phyloP scores from a whole-genome alignment of 2,329 filamentous ascomycete genomes.

The Acrocalymma vagum region DNA sequence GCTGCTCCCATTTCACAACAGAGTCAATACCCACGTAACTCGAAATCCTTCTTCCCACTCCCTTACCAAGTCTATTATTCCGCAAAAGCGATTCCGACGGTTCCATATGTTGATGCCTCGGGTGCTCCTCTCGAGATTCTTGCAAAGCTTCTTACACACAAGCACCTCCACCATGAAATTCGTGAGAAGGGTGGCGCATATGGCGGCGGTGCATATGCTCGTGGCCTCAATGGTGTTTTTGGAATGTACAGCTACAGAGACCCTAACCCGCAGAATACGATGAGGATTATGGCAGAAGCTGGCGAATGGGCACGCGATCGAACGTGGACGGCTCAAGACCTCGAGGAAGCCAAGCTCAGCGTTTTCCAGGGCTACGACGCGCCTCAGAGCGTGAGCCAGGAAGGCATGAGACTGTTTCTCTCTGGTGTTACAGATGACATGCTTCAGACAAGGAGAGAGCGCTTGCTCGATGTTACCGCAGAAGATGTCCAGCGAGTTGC shows the following conservation, averaged over 20 bases:
- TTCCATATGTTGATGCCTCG: slow-evolving; percentile 78
- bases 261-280: slow-evolving; percentile 88
- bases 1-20: slow-evolving; percentile 38
- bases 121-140: slow-evolving; percentile 87
- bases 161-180: slow-evolving; percentile 96
- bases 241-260: slow-evolving; percentile 97
- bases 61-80: slow-evolving; percentile 99
- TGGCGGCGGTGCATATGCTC: slow-evolving; percentile 86
- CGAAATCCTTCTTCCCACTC: slow-evolving; percentile 88
- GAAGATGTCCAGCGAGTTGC: slow-evolving; percentile 83
- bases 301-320: slow-evolving; percentile 85
- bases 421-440: slow-evolving; percentile 87
- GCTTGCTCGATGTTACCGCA: slow-evolving; percentile 84
- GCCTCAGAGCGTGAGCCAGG: slow-evolving; percentile 83
- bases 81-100: slow-evolving; percentile 80
- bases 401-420: slow-evolving; percentile 87
- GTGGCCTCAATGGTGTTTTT: slow-evolving; percentile 82
- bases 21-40: slow-evolving; percentile 51
- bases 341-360: slow-evolving; percentile 95
- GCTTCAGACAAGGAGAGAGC: slow-evolving; percentile 83
- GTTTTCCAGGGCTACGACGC: slow-evolving; percentile 94
- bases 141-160: slow-evolving; percentile 91
- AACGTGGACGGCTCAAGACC: slow-evolving; percentile 81
- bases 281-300: slow-evolving; percentile 83
- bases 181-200: slow-evolving; percentile 98